These are phyloP conservation scores for Microbotryum lychnidis-dioicae DNA, from an alignment of 1,284 basidiomycete genomes.

Conservation along the genomic window DNA sequence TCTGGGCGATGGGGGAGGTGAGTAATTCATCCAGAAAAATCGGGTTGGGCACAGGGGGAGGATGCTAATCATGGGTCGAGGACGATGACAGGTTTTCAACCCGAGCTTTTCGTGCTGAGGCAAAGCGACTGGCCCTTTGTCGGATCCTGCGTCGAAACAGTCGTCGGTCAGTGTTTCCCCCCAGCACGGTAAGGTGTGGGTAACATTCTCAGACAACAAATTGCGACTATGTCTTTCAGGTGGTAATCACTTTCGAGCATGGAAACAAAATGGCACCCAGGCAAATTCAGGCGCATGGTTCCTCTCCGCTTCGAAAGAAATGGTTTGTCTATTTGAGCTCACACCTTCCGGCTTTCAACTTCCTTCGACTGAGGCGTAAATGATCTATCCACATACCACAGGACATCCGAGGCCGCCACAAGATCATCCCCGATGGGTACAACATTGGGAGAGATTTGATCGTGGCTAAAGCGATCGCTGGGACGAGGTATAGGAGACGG, in stretches of 20 bases:
- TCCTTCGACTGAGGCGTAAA: not conserved
- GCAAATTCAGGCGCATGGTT: conserved; percentile 41
- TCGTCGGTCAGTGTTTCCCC: conserved; percentile 35
- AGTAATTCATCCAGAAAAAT: conserved; percentile 27
- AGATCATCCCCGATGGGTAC: conserved; percentile 39
- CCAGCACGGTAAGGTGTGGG: not conserved
- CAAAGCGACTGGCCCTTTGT: conserved; percentile 37
- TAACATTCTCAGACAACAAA: not conserved
- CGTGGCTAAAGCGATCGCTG: conserved; percentile 34
- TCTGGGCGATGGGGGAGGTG: conserved; percentile 40
- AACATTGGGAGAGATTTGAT: conserved; percentile 39
- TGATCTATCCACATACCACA: not conserved
- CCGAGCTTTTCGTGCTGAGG: conserved; percentile 39
- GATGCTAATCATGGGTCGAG: not conserved
- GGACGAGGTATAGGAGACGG: conserved; percentile 36
- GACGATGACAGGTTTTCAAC: conserved; percentile 36
- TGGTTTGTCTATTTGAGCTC: conserved; percentile 10
- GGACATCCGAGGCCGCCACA: conserved; percentile 26
- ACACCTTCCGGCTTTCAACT: too few relatives aligned
- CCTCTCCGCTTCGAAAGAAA: conserved; percentile 39
- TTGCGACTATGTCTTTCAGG: conserved; percentile 30
- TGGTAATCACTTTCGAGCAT: conserved; percentile 40
- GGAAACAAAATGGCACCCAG: conserved; percentile 41
- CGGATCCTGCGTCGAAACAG: conserved; percentile 37
- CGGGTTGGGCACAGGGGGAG: conserved; percentile 33